These are phyloP conservation scores for Lotus japonicus DNA, from an alignment of 306 rosid genomes.

Conservation along the genomic window DNA sequence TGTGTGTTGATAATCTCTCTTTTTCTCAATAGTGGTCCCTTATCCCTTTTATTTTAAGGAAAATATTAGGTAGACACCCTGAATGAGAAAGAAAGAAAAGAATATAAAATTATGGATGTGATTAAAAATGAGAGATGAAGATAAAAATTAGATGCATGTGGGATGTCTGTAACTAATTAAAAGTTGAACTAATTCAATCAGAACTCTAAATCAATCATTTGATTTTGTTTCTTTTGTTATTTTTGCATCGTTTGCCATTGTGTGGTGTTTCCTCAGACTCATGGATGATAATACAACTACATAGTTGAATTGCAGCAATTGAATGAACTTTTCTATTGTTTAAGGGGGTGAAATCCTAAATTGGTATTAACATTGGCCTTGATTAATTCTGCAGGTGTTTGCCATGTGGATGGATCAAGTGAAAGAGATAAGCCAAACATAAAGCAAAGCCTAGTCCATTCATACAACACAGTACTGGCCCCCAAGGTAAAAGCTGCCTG, in stretches of 20 bases:
- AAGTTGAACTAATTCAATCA: neutral
- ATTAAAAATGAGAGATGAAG: too few relatives aligned
- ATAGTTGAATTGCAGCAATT: conserved; percentile 5
- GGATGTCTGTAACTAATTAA: neutral
- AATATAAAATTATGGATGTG: too few relatives aligned
- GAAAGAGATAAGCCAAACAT: conserved; percentile 58
- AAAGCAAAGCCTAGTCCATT: conserved; percentile 60
- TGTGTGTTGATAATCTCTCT: neutral
- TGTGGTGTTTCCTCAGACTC: neutral
- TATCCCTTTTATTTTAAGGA: neutral
- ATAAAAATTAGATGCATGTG: too few relatives aligned
- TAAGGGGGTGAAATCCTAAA: neutral
- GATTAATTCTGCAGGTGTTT: conserved; percentile 54
- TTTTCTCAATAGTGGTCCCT: neutral
- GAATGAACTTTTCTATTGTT: neutral
- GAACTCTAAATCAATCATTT: neutral
- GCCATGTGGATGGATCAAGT: conserved; percentile 43
- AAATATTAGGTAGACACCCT: too few relatives aligned
- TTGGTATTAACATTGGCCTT: conserved; percentile 10
- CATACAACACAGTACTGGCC: conserved; percentile 66
- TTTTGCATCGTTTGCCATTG: neutral
- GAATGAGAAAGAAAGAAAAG: too few relatives aligned
- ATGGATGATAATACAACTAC: neutral
- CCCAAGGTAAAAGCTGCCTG: conserved; percentile 60
- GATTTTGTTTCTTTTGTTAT: neutral